Evolutionary conservation across 345 rosid genomes (phyloP).

Genomic region (Aethionema arabicum): DNA sequence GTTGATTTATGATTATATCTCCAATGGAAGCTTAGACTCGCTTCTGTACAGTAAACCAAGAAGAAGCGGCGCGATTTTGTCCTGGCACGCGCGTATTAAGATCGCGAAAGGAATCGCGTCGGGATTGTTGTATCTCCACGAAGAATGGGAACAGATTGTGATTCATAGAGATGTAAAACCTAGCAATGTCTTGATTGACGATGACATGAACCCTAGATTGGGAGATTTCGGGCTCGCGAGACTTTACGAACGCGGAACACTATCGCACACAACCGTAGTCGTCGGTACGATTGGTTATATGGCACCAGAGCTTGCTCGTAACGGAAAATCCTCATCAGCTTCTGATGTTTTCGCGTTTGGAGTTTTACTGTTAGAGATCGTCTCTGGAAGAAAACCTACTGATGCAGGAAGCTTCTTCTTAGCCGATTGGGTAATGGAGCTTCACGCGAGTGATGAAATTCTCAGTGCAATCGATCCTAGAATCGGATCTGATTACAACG

Average conservation of each 20-base stretch:
- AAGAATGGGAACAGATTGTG: constrained; percentile 53
- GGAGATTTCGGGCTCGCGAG: constrained; percentile 60
- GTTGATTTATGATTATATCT: constrained; percentile 46
- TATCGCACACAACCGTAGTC: constrained; percentile 42
- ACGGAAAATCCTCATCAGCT: not conserved
- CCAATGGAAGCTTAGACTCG: constrained; percentile 44
- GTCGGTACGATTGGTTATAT: constrained; percentile 41
- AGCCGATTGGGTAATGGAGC: constrained; percentile 18
- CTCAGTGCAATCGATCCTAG: constrained; percentile 44
- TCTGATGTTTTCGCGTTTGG: constrained; percentile 21
- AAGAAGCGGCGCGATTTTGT: constrained; percentile 24
- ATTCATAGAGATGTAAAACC: constrained; percentile 23
- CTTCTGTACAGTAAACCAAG: constrained; percentile 28
- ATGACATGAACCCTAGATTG: constrained; percentile 38
- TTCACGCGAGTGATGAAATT: constrained; percentile 27
- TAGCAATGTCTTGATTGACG: constrained; percentile 17
- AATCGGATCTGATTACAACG: constrained; percentile 30
- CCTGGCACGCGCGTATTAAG: constrained; percentile 45
- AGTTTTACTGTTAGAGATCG: constrained; percentile 15
- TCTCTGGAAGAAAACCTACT: constrained; percentile 9
- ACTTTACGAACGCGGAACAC: constrained; percentile 42
- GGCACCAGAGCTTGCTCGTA: constrained; percentile 16
- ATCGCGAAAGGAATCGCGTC: constrained; percentile 46
- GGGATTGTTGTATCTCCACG: constrained; percentile 51
- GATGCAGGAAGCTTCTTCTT: constrained; percentile 8